phyloP scores from a whole-genome alignment of 2,329 filamentous ascomycete genomes.

The Trichophaea hybrida region DNA sequence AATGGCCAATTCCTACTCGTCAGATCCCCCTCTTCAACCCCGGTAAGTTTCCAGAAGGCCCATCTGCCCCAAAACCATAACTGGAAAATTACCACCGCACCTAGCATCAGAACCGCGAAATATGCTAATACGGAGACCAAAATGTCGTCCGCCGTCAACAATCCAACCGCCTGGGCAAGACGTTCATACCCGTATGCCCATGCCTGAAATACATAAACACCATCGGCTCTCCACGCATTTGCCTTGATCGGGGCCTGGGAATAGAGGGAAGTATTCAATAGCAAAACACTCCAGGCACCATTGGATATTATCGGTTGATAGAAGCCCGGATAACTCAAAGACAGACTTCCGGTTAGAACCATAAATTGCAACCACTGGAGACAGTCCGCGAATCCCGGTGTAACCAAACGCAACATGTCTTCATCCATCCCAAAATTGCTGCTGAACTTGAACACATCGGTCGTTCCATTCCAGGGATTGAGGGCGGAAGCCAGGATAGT shows the following conservation, averaged over 20 bases:
- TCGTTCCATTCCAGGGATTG: constrained; percentile 77
- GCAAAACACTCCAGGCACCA: constrained; percentile 71
- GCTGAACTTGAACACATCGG: constrained; percentile 87
- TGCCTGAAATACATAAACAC: constrained; percentile 63
- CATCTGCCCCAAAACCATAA: constrained; percentile 62
- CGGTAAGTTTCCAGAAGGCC: constrained; percentile 55
- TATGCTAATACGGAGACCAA: constrained; percentile 93
- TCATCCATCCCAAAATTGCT: constrained; percentile 93
- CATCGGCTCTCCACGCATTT: constrained; percentile 33
- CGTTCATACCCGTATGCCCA: constrained; percentile 60
- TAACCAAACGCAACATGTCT: constrained; percentile 80
- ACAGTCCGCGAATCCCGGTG: constrained; percentile 90
- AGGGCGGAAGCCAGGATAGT: constrained; percentile 73
- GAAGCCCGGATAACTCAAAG: constrained; percentile 79
- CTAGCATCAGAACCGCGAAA: constrained; percentile 61
- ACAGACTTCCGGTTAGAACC: constrained; percentile 72
- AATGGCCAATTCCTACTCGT: constrained; percentile 87
- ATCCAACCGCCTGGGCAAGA: constrained; percentile 68
- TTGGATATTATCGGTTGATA: constrained; percentile 86
- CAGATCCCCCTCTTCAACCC: constrained; percentile 69
- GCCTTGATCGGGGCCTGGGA: constrained; percentile 51
- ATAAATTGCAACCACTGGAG: constrained; percentile 94
- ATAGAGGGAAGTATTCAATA: constrained; percentile 82
- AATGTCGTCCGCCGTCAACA: constrained; percentile 60
- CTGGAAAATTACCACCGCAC: constrained; percentile 56